Conservation (phyloP, 2,329 filamentous ascomycete species). For the Pseudogymnoascus sp. region DNA sequence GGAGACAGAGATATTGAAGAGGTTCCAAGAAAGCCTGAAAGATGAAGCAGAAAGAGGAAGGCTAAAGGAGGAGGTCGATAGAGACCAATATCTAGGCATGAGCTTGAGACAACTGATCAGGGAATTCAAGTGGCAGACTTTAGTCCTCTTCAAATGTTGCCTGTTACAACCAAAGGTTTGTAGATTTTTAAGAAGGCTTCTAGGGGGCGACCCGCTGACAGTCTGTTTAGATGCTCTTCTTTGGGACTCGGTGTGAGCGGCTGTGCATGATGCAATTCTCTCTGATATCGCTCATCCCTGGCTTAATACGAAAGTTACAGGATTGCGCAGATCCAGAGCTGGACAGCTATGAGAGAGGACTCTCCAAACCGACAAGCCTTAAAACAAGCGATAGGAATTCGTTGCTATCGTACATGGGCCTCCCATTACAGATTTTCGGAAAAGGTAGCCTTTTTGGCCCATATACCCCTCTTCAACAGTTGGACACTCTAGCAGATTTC, state of each 20-base stretch:
- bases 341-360: conserved; percentile 68
- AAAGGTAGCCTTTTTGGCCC: conserved; percentile 94
- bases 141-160: conserved; percentile 89
- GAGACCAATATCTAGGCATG: conserved; percentile 80
- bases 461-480: conserved; percentile 91
- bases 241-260: conserved; percentile 89
- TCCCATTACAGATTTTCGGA: conserved; percentile 91
- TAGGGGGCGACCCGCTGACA: conserved; percentile 7
- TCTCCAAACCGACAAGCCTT: conserved; percentile 72
- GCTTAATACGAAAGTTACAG: conserved; percentile 81
- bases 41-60: conserved; percentile 53
- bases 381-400: conserved; percentile 88
- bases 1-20: conserved; percentile 79
- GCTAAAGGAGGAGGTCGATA: conserved; percentile 59
- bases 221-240: conserved; percentile 79
- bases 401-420: conserved; percentile 84
- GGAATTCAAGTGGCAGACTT: conserved; percentile 88
- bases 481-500: conserved; percentile 86
- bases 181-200: conserved; percentile 7
- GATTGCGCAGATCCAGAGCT: conserved; percentile 94
- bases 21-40: conserved; percentile 83
- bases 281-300: conserved; percentile 87
- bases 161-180: conserved; percentile 85
- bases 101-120: conserved; percentile 86
- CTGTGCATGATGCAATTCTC: conserved; percentile 99